phyloP scores from a whole-genome alignment of 768 basidiomycete species.

The Russula earlei region DNA sequence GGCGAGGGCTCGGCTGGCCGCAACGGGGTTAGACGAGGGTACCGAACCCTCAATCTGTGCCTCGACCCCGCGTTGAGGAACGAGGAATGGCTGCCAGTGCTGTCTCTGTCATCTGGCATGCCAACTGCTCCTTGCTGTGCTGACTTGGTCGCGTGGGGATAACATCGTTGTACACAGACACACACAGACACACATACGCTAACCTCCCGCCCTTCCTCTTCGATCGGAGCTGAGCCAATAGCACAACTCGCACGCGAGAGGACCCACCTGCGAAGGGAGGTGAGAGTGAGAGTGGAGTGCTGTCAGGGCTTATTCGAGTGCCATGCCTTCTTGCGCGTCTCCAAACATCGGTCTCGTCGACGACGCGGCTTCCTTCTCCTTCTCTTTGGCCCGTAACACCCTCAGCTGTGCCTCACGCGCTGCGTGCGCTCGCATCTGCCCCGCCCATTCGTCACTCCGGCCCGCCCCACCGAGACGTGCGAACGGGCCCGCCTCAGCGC shows the following conservation, averaged over 20 bases:
- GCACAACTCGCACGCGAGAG: background rate
- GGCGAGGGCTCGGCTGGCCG: too few species aligned
- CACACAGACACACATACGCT: too few species aligned
- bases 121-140: too few species aligned
- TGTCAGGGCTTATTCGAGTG: conserved; percentile 4
- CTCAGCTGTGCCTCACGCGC: conserved; percentile 9
- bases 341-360: conserved; percentile 5
- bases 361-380: background rate
- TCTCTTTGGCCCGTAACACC: background rate
- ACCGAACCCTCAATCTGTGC: too few species aligned
- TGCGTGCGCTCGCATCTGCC: conserved; percentile 15
- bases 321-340: conserved; percentile 8
- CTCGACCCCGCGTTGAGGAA: too few species aligned
- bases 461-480: background rate
- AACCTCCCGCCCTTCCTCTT: too few species aligned
- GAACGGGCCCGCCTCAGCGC: conserved; percentile 13
- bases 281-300: background rate
- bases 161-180: too few species aligned
- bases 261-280: background rate
- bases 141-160: too few species aligned
- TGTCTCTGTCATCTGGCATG: too few species aligned
- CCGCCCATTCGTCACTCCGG: conserved; percentile 13
- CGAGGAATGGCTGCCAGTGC: too few species aligned
- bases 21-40: too few species aligned
- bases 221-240: too few species aligned